A percentile compares a stretch with the other conserved stretches of the same genome.
Evolutionary conservation across 208 protist species (phyloP).

Genomic region (Leishmania mexicana): DNA sequence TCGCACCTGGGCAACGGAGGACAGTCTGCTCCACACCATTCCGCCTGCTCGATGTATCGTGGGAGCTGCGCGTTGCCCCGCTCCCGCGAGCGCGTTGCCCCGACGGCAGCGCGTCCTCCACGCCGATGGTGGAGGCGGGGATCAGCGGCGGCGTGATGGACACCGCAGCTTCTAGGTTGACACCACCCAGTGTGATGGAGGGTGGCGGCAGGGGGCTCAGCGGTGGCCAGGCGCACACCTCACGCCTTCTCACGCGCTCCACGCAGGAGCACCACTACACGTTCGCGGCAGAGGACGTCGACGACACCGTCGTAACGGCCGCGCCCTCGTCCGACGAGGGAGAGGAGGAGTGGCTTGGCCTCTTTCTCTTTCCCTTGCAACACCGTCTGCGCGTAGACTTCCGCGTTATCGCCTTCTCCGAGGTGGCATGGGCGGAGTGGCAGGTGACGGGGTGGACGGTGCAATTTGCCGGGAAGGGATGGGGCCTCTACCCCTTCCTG

Average conservation of each 20-base stretch:
- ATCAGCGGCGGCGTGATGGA: conserved; percentile 11
- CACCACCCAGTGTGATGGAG: neutral
- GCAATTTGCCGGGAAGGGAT: conserved; percentile 61
- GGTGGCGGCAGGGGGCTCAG: neutral
- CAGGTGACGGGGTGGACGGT: conserved; percentile 57
- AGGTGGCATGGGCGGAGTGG: conserved; percentile 74
- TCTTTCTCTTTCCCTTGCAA: conserved; percentile 65
- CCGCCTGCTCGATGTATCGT: conserved; percentile 48
- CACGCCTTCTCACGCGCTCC: conserved; percentile 9
- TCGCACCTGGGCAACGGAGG: conserved; percentile 53
- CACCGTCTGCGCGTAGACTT: conserved; percentile 72
- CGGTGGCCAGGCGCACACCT: neutral
- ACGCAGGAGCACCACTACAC: neutral
- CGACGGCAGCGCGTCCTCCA: conserved; percentile 1
- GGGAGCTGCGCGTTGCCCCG: conserved; percentile 70
- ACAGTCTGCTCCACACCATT: conserved; percentile 70
- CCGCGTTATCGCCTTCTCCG: conserved; percentile 72
- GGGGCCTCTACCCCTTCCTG: conserved; percentile 72
- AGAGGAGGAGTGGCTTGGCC: conserved; percentile 59
- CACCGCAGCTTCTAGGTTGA: neutral
- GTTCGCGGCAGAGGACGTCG: neutral
- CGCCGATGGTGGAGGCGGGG: conserved; percentile 5
- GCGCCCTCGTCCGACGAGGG: conserved; percentile 7
- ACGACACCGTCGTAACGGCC: neutral
- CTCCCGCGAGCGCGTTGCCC: conserved; percentile 13